Base-by-base conservation (phyloP, 2,329 filamentous ascomycete genomes). In the Aspergillus alliaceus region DNA sequence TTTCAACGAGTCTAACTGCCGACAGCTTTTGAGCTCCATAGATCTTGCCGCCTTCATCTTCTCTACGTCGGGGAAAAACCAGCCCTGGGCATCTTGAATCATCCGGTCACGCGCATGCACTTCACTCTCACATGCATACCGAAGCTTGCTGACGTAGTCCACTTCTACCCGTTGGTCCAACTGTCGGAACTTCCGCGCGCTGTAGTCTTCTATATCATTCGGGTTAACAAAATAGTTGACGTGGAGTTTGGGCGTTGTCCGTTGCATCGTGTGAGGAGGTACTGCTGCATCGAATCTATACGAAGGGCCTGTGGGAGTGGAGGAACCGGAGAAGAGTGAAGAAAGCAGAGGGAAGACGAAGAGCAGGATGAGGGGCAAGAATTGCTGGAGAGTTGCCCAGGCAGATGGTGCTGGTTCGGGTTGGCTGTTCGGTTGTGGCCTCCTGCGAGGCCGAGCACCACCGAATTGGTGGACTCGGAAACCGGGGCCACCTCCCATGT, bases 391-490 rank as follows among this genome's bases (percentile, higher is more conserved):
- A 83, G 71, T 86, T 70, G 76, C 74, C 57, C 76, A 73, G 50
- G 80, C 83, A 50, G 83, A 80, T 46, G 79, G 79, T 59, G 80
- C 75, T 59, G 79, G 73, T 66, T 76, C 82, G 62, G 80, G 82
- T 65, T 75, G 81, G 59, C 77, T 81, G 63, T 83, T 84, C 31
- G 83, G 81, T 64, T 88, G 86, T 20, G 93, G 92, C 69, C 95
- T 84, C 75, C 89, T 82, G 66, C 91, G 85, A 24, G 93, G 91
- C 54, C 84, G 82, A 6, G 80, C 83, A 53, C 95, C 93, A 66
- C 93, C 93, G 74, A 99, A 98, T 72, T 97, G 93, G 74, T 98
- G 95, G 59, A 99, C 91, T 59, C 93, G 86, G 67, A 99, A 87
- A 20, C 93, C 93, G 3, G 93, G 92, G 7, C 92, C 91, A 59